Conservation (phyloP, 2,329 filamentous ascomycete genomes). For the Niveomyces coronatus region DNA sequence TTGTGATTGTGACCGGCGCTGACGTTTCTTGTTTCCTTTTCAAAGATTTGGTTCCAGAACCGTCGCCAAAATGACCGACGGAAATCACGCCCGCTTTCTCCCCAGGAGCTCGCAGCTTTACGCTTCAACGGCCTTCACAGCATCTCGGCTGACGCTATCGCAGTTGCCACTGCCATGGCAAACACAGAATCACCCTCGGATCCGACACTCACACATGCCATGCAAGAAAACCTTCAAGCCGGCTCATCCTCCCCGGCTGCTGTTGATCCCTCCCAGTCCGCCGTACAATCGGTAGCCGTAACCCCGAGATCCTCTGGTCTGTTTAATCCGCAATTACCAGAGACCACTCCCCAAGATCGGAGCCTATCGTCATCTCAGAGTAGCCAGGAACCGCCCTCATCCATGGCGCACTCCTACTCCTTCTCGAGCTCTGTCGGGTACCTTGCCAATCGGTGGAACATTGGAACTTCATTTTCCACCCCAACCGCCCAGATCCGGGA, state of each 20-base stretch:
- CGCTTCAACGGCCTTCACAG: constrained; percentile 44
- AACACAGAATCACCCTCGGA: constrained; percentile 17
- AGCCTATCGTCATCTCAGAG: constrained; percentile 19
- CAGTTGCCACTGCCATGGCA: constrained; percentile 18
- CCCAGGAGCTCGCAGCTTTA: constrained; percentile 61
- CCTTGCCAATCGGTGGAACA: constrained; percentile 47
- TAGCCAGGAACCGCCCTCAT: constrained; percentile 17
- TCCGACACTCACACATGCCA: constrained; percentile 16
- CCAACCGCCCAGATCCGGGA: constrained; percentile 30
- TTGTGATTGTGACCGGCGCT: too few species aligned
- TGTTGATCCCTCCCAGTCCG: neutral
- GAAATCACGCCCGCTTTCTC: constrained; percentile 73
- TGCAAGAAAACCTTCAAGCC: constrained; percentile 10
- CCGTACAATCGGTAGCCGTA: constrained; percentile 11
- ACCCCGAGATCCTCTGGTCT: constrained; percentile 4
- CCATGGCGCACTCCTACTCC: constrained; percentile 29
- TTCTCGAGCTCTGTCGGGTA: constrained; percentile 38
- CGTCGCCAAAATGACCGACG: constrained; percentile 84
- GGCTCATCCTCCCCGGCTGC: constrained; percentile 1
- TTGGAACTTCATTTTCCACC: constrained; percentile 40
- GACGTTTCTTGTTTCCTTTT: too few species aligned
- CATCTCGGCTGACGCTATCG: constrained; percentile 35
- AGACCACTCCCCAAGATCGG: constrained; percentile 17
- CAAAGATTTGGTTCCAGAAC: constrained; percentile 97
- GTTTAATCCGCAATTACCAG: constrained; percentile 2